These are phyloP conservation scores for Phialophora macrospora DNA, from an alignment of 2,329 filamentous ascomycete genomes.

Conservation along the genomic window DNA sequence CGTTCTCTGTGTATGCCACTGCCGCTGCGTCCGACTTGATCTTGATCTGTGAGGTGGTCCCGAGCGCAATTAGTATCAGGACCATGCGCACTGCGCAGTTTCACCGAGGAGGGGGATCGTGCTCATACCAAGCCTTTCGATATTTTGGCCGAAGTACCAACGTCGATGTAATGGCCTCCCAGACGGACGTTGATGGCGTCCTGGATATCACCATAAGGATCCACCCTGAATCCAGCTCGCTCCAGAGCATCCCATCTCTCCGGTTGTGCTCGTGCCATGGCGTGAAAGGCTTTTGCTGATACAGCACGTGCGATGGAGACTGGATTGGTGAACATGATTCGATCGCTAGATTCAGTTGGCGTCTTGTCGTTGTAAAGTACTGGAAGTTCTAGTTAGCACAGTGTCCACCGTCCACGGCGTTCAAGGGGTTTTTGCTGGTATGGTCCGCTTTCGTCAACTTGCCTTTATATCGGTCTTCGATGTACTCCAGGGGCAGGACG, in stretches of 20 bases:
- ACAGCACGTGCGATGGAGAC: slow-evolving; percentile 41
- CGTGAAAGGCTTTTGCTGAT: slow-evolving; percentile 42
- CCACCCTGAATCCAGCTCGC: slow-evolving; percentile 50
- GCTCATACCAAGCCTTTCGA: slow-evolving; percentile 42
- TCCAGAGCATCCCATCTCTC: slow-evolving; percentile 49
- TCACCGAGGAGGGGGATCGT: neutral
- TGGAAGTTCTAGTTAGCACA: slow-evolving; percentile 24
- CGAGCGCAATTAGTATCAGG: too few relatives aligned
- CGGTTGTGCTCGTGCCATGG: slow-evolving; percentile 43
- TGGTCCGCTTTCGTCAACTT: neutral
- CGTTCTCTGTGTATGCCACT: slow-evolving; percentile 45
- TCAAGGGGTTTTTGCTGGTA: neutral
- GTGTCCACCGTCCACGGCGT: neutral
- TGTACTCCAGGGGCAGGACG: slow-evolving; percentile 6
- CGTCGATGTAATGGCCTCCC: slow-evolving; percentile 57
- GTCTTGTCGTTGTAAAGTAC: slow-evolving; percentile 36
- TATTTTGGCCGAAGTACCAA: slow-evolving; percentile 51
- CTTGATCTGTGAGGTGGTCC: slow-evolving; percentile 43
- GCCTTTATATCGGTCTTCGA: neutral
- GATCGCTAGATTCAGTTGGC: slow-evolving; percentile 36
- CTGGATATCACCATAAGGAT: slow-evolving; percentile 46
- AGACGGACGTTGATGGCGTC: slow-evolving; percentile 49
- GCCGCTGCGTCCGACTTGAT: slow-evolving; percentile 49
- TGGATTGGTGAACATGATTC: slow-evolving; percentile 40
- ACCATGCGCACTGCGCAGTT: too few relatives aligned